phyloP scores from a whole-genome alignment of 345 rosid genomes.

The Dimocarpus longan region DNA sequence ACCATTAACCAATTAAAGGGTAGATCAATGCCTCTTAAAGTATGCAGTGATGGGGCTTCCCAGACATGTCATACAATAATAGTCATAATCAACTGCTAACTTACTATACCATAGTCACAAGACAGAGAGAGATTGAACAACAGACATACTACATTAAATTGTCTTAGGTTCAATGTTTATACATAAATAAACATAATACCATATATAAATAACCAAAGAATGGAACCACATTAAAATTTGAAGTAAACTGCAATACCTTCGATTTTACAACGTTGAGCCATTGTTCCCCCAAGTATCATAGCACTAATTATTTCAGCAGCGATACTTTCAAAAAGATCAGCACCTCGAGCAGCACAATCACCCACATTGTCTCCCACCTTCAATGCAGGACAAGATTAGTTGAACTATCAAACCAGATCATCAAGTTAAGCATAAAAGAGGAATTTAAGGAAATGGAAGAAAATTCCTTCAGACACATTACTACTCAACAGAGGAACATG shows the following conservation, averaged over 20 bases:
- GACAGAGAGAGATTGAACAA: background rate
- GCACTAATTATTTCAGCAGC: conserved; percentile 99
- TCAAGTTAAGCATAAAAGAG: background rate
- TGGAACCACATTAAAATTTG: background rate
- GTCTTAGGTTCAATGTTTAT: background rate
- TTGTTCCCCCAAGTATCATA: conserved; percentile 98
- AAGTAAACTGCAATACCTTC: conserved; percentile 57
- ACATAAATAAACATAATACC: background rate
- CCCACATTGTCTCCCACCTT: conserved; percentile 99
- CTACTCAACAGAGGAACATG: background rate
- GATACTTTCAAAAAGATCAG: conserved; percentile 99
- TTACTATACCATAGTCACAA: background rate
- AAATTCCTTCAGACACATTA: background rate
- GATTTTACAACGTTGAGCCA: conserved; percentile 93
- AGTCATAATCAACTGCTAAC: background rate
- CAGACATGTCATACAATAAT: background rate
- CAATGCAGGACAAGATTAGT: conserved; percentile 22
- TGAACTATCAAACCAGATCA: conserved; percentile 3
- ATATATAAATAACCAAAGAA: background rate
- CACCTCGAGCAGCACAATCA: conserved; percentile 99
- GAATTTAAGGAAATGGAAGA: background rate
- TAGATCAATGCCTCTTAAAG: conserved; percentile 6
- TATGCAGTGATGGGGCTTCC: background rate
- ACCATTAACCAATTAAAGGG: conserved; percentile 7
- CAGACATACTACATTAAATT: background rate